Evolutionary conservation across 345 rosid species (phyloP).

Genomic region (Euphorbia pulcherrima): DNA sequence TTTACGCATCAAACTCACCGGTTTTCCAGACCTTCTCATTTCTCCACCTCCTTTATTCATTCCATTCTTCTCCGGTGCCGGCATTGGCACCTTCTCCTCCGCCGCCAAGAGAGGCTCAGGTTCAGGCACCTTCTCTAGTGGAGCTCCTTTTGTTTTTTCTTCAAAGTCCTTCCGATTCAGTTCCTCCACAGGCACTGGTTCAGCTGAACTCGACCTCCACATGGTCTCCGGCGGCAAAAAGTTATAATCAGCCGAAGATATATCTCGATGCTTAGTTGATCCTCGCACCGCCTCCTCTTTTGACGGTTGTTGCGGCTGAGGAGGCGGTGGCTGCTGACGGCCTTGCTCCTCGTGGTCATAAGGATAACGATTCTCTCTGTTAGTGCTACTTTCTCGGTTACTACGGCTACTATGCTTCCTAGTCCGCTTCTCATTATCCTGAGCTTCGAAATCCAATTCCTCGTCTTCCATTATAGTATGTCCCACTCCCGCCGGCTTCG

Average conservation of each 20-base stretch:
- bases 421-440: slow-evolving; percentile 36
- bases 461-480: slow-evolving; percentile 64
- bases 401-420: slow-evolving; percentile 54
- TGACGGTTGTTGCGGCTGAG: slow-evolving; percentile 17
- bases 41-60: slow-evolving; percentile 30
- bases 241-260: slow-evolving; percentile 33
- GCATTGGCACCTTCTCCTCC: slow-evolving; percentile 19
- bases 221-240: slow-evolving; percentile 45
- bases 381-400: slow-evolving; percentile 31
- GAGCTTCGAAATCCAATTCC: slow-evolving; percentile 37
- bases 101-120: slow-evolving; percentile 8
- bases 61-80: slow-evolving; percentile 36
- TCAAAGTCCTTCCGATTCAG: slow-evolving; percentile 32
- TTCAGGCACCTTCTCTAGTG: slow-evolving; percentile 21
- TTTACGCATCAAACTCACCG: slow-evolving; percentile 41
- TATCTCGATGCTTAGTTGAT: slow-evolving; percentile 10
- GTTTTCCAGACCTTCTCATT: slow-evolving; percentile 16
- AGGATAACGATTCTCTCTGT: slow-evolving; percentile 8
- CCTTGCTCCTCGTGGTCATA: not conserved
- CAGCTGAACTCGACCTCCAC: slow-evolving; percentile 57
- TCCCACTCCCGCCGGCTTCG: slow-evolving; percentile 36
- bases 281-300: slow-evolving; percentile 16
- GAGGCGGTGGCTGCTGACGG: slow-evolving; percentile 23
- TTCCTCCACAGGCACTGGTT: slow-evolving; percentile 34
- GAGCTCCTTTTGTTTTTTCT: slow-evolving; percentile 35